Evolutionary conservation across 768 basidiomycete species (phyloP).

Genomic region (Tricholoma sp.): DNA sequence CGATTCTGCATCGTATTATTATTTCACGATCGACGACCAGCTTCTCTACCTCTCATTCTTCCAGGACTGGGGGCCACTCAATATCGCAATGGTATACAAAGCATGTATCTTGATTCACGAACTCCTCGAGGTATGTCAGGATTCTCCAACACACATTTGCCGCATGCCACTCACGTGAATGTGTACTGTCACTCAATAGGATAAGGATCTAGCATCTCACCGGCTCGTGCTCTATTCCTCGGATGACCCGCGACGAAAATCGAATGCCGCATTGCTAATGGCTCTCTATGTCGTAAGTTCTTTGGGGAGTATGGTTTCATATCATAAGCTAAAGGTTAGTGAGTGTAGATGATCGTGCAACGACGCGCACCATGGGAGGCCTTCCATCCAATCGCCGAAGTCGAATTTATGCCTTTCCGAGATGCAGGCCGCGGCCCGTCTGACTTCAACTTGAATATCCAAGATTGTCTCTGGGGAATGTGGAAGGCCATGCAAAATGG

Average conservation of each 20-base stretch:
- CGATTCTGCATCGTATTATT: slow-evolving; percentile 75
- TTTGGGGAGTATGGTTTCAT: neutral
- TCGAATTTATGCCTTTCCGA: slow-evolving; percentile 93
- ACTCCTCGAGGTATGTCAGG: slow-evolving; percentile 61
- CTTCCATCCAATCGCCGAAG: slow-evolving; percentile 86
- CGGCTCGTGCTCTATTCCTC: slow-evolving; percentile 86
- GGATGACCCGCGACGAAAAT: slow-evolving; percentile 79
- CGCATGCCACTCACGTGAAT: slow-evolving; percentile 38
- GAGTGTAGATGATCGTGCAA: slow-evolving; percentile 82
- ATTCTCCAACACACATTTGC: slow-evolving; percentile 19
- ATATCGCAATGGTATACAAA: slow-evolving; percentile 90
- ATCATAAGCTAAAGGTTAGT: slow-evolving; percentile 8
- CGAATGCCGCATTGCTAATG: slow-evolving; percentile 92
- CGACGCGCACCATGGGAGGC: slow-evolving; percentile 90
- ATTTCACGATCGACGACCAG: slow-evolving; percentile 91
- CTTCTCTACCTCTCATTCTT: slow-evolving; percentile 91
- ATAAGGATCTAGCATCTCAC: slow-evolving; percentile 65
- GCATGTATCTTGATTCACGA: slow-evolving; percentile 90
- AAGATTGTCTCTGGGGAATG: slow-evolving; percentile 85
- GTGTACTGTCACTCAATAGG: slow-evolving; percentile 39
- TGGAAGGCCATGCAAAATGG: slow-evolving; percentile 91
- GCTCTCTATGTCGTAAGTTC: slow-evolving; percentile 82
- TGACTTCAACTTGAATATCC: slow-evolving; percentile 90
- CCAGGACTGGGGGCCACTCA: slow-evolving; percentile 91
- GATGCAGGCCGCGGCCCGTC: slow-evolving; percentile 92